Evolutionary conservation across 805 yeast species (phyloP).

Genomic region (Metschnikowia borealis): DNA sequence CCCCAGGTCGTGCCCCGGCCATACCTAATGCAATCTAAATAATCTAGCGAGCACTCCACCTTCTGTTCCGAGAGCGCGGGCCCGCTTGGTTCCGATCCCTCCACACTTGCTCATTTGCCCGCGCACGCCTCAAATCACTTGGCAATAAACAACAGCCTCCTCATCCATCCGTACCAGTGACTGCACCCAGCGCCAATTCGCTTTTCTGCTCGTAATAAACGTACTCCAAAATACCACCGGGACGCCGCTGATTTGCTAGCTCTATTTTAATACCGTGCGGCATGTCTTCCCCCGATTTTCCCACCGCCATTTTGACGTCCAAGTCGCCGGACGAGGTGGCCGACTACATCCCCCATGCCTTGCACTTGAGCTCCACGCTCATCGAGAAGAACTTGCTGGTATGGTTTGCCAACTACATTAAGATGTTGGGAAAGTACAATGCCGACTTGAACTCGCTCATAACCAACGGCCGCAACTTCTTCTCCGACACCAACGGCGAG

Average conservation of each 20-base stretch:
- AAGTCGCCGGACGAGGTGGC: conserved; percentile 42
- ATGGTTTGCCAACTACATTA: conserved; percentile 31
- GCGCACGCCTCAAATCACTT: not conserved
- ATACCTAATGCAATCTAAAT: too few relatives aligned
- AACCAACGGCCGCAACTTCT: conserved; percentile 21
- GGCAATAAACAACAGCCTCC: not conserved
- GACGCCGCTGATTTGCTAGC: not conserved
- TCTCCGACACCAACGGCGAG: conserved; percentile 21
- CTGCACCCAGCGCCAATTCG: not conserved
- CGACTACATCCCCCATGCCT: conserved; percentile 32
- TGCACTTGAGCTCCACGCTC: conserved; percentile 27
- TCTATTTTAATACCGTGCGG: not conserved
- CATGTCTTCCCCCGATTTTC: conserved; percentile 20
- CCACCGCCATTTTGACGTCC: conserved; percentile 38
- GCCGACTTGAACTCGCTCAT: conserved; percentile 20
- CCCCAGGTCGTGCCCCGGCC: too few relatives aligned
- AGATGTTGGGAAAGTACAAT: conserved; percentile 19
- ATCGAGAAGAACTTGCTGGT: conserved; percentile 27
- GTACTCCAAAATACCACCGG: not conserved
- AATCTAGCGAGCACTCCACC: too few relatives aligned
- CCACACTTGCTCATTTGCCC: conserved; percentile 1
- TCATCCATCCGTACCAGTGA: not conserved
- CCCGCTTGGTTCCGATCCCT: not conserved
- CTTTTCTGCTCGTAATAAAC: not conserved
- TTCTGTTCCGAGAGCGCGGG: not conserved